Evolutionary conservation across 2,329 filamentous ascomycete species (phyloP).

Genomic region (Talaromyces sp.): DNA sequence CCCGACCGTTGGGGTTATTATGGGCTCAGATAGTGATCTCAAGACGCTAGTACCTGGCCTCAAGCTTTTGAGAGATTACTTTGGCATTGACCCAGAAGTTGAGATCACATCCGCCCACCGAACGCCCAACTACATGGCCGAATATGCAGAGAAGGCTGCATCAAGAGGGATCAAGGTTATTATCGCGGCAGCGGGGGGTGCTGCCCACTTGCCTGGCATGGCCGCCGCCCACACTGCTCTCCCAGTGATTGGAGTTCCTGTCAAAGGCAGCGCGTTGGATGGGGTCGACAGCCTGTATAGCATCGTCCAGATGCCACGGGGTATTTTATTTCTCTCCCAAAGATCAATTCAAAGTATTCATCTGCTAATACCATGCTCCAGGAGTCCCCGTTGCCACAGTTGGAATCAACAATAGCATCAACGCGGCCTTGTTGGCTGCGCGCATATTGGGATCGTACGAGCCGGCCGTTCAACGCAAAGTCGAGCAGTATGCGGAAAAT

Average conservation of each 20-base stretch:
- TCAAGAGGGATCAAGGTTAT: conserved; percentile 66
- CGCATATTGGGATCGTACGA: conserved; percentile 59
- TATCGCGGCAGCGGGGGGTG: conserved; percentile 71
- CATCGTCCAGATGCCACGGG: conserved; percentile 71
- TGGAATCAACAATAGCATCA: conserved; percentile 75
- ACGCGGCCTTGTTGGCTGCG: conserved; percentile 68
- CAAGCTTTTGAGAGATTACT: conserved; percentile 39
- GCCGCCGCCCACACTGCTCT: conserved; percentile 64
- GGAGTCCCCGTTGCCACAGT: conserved; percentile 72
- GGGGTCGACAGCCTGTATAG: conserved; percentile 67
- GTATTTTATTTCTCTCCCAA: conserved; percentile 31
- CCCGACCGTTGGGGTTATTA: conserved; percentile 42
- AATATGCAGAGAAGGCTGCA: conserved; percentile 61
- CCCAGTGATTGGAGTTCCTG: conserved; percentile 73
- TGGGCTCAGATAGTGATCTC: conserved; percentile 47
- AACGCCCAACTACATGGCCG: conserved; percentile 65
- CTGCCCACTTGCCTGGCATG: conserved; percentile 73
- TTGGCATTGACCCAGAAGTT: conserved; percentile 41
- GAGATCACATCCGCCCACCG: conserved; percentile 56
- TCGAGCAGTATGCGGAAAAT: conserved; percentile 39
- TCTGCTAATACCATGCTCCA: conserved; percentile 19
- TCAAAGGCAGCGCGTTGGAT: conserved; percentile 69
- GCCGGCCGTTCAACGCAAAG: conserved; percentile 35
- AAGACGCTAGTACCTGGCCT: conserved; percentile 42
- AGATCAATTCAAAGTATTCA: background rate